These are phyloP conservation scores for Neurospora sp. DNA, from an alignment of 495 filamentous ascomycete species.

Conservation along the genomic window DNA sequence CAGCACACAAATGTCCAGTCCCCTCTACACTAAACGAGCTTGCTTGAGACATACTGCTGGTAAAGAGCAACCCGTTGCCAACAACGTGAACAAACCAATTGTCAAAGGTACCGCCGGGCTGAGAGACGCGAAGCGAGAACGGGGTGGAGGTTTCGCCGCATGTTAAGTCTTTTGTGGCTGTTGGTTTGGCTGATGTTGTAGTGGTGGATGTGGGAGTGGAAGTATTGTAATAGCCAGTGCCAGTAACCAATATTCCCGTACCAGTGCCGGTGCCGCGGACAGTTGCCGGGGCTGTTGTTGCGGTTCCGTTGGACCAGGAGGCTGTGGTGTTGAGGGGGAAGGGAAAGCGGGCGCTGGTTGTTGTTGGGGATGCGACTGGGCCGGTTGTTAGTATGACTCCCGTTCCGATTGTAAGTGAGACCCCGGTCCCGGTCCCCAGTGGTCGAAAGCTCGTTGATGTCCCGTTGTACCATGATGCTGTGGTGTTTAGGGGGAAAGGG, in stretches of 20 bases:
- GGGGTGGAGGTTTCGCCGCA: constrained; percentile 15
- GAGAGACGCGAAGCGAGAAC: constrained; percentile 17
- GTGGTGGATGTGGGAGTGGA: constrained; percentile 18
- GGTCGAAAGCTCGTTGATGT: background rate
- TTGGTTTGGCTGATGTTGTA: constrained; percentile 12
- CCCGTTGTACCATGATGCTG: background rate
- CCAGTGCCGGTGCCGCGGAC: background rate
- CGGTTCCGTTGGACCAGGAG: constrained; percentile 2
- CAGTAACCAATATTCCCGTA: background rate
- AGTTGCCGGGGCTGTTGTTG: background rate
- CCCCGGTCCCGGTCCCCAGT: background rate
- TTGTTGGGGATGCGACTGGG: background rate
- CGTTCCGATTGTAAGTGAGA: background rate
- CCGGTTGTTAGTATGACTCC: background rate
- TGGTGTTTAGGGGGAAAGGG: too few species aligned
- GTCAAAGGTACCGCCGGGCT: constrained; percentile 19
- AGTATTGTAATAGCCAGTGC: constrained; percentile 6
- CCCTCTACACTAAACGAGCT: constrained; percentile 19
- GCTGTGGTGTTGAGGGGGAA: background rate
- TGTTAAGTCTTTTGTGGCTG: constrained; percentile 12
- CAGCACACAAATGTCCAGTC: constrained; percentile 14
- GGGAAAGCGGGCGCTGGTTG: background rate
- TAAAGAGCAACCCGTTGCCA: constrained; percentile 17
- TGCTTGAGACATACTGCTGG: background rate
- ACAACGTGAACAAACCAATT: constrained; percentile 18